Base-by-base conservation (phyloP, 2,329 filamentous ascomycete species). In the Hirsutella minnesotensis region DNA sequence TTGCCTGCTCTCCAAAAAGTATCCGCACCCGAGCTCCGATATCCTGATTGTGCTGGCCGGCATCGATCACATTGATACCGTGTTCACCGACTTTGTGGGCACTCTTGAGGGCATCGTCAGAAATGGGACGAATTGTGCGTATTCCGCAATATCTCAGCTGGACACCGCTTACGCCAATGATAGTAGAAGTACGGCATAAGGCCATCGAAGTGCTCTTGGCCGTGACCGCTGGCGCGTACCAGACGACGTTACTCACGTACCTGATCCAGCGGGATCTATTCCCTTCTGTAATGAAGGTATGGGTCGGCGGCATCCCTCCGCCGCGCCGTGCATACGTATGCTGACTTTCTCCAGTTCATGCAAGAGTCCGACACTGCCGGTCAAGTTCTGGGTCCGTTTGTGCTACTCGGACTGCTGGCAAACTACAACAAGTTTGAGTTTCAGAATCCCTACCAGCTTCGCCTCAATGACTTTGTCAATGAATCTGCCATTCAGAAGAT, bases 401-500 rank as follows among this genome's bases (percentile, higher is more conserved):
- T 83, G 13, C 74, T 96, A 9, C 72, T 95, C 18, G 90, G 90
- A 12, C 72, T 96, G 4, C 69, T 98, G 42, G 85, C 86, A 50
- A 98, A 96, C 65, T 96, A 96, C 73, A 96, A 98, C 73, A 98
- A 96, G 62, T 98, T 98, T 56, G 92, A 98, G 62, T 90, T 94
- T 44, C 89, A 95, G 59, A 98, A 98, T 53, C 90, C 90, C 1
- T 98, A 98, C 55, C 83, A 92, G 54, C 69, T 94, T 48, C 84
- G 90, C 22, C 73, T 98, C 15, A 88, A 90, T 53, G 89, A 96
- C 60, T 96, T 96, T 62, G 87, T 95, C 54, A 95, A 98, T 57
- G 89, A 96, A 56, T 69, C 73, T 0, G 83, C 84, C 2, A 95
- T 96, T 53, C 76, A 82, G 46, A 86, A 86, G 55, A 85, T 95